A percentile compares a stretch with the other conserved stretches of the same genome.
These are phyloP conservation scores for Fusarium pseudocircinatum DNA, from an alignment of 2,329 filamentous ascomycete species.

Conservation along the genomic window DNA sequence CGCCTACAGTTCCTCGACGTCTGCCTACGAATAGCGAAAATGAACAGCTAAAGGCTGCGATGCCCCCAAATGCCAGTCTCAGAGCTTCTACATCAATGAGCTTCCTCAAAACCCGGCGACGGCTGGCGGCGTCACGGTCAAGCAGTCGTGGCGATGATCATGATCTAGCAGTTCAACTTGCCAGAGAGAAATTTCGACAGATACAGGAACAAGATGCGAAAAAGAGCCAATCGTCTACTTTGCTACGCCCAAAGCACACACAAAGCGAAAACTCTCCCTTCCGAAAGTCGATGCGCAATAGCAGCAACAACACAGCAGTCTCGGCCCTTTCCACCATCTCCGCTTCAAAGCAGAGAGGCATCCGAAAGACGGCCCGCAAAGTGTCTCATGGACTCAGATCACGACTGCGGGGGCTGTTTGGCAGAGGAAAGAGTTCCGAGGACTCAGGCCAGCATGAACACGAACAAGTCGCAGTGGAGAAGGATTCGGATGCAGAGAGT, in stretches of 20 bases:
- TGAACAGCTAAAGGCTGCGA: conserved; percentile 25
- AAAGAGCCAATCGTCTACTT: conserved; percentile 54
- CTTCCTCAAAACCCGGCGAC: conserved; percentile 53
- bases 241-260: conserved; percentile 54
- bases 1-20: conserved; percentile 12
- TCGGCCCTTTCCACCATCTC: conserved; percentile 44
- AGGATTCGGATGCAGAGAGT: conserved; percentile 43
- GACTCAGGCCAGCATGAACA: conserved; percentile 9
- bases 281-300: conserved; percentile 61
- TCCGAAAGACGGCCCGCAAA: conserved; percentile 66
- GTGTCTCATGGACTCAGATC: conserved; percentile 70
- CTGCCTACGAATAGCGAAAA: conserved; percentile 43
- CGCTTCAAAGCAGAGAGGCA: conserved; percentile 41
- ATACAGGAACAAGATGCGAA: conserved; percentile 48
- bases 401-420: conserved; percentile 62
- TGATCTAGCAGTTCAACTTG: conserved; percentile 49
- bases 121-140: conserved; percentile 29
- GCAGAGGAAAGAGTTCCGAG: conserved; percentile 38
- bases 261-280: conserved; percentile 50
- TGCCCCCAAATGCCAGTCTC: conserved; percentile 37
- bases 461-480: conserved; percentile 6
- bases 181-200: conserved; percentile 50
- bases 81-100: conserved; percentile 66
- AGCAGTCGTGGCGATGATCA: conserved; percentile 40
- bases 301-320: conserved; percentile 52